Evolutionary conservation across 352 stramenopile genomes (phyloP).

Genomic region (Globisporangium iwayamae): DNA sequence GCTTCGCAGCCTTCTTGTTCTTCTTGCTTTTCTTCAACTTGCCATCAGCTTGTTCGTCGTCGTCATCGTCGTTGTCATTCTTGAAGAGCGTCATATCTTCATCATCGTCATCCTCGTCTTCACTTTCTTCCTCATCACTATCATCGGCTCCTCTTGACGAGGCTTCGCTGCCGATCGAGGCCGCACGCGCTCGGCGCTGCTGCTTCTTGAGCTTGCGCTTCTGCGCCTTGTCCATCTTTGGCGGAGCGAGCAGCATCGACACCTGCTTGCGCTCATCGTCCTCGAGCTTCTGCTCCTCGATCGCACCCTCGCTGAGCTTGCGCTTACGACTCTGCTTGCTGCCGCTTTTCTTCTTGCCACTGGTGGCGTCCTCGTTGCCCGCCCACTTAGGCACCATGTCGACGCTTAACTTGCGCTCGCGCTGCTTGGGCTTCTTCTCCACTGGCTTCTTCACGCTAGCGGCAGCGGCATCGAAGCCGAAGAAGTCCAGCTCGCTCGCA

Average conservation of each 20-base stretch:
- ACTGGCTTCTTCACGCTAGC: constrained; percentile 21
- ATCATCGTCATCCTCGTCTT: constrained; percentile 26
- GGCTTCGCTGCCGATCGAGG: constrained; percentile 34
- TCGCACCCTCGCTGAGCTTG: constrained; percentile 77
- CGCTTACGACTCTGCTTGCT: constrained; percentile 78
- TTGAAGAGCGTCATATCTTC: constrained; percentile 58
- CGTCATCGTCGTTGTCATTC: constrained; percentile 22
- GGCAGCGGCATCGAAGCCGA: constrained; percentile 53
- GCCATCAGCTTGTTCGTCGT: constrained; percentile 10
- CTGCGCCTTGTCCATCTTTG: constrained; percentile 36
- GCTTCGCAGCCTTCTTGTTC: constrained; percentile 13
- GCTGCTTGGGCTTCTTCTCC: constrained; percentile 25
- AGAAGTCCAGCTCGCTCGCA: constrained; percentile 71
- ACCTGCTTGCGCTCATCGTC: constrained; percentile 67
- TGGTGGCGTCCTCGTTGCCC: constrained; percentile 31
- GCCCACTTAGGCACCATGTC: constrained; percentile 68
- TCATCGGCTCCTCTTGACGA: constrained; percentile 20
- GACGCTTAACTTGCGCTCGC: constrained; percentile 61
- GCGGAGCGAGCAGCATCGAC: constrained; percentile 63
- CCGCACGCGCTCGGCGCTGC: constrained; percentile 33
- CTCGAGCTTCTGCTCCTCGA: constrained; percentile 64
- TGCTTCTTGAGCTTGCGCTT: constrained; percentile 47
- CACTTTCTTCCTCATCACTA: constrained; percentile 18
- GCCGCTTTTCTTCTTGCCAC: constrained; percentile 39
- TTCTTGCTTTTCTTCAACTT: constrained; percentile 25